These are phyloP conservation scores for Fusarium brachygibbosum DNA, from an alignment of 2,329 filamentous ascomycete genomes.

Conservation along the genomic window DNA sequence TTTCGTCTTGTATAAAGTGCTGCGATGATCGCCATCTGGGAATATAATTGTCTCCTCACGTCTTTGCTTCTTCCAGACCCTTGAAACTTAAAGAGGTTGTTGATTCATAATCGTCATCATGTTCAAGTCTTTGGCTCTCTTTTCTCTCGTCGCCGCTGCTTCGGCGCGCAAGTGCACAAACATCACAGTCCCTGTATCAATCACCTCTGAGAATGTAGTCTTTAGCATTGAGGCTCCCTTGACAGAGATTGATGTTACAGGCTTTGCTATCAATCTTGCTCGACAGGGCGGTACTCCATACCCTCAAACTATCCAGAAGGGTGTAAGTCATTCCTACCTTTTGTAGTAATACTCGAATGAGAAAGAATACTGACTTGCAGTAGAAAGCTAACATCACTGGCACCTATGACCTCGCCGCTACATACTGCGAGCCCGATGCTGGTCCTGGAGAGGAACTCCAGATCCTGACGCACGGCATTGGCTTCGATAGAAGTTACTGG, in stretches of 20 bases:
- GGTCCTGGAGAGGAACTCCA: conserved; percentile 57
- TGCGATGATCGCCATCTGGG: conserved; percentile 7
- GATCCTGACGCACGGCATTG: conserved; percentile 59
- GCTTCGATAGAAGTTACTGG: conserved; percentile 69
- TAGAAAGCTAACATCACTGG: conserved; percentile 66
- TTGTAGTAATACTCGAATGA: too few relatives aligned
- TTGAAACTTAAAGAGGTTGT: not conserved
- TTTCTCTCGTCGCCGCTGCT: conserved; percentile 47
- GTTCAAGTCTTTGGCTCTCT: conserved; percentile 41
- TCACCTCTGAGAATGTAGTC: conserved; percentile 66
- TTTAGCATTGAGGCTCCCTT: conserved; percentile 64
- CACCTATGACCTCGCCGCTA: conserved; percentile 69
- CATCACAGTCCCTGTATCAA: conserved; percentile 67
- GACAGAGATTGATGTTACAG: conserved; percentile 69
- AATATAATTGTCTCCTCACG: conserved; percentile 4
- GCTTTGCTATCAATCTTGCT: conserved; percentile 66
- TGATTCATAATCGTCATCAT: conserved; percentile 24
- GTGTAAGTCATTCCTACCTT: conserved; percentile 57
- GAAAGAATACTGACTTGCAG: conserved; percentile 8
- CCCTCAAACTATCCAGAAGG: conserved; percentile 60
- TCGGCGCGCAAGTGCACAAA: conserved; percentile 60
- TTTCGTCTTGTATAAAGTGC: conserved; percentile 34
- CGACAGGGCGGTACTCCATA: conserved; percentile 63
- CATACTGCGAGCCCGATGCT: conserved; percentile 70
- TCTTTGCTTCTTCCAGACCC: conserved; percentile 14